Percentiles rank a stretch among this genome's conserved stretches.
These are phyloP conservation scores for Laetiporus sulphureus DNA, from an alignment of 1,284 basidiomycete species.

Conservation along the genomic window DNA sequence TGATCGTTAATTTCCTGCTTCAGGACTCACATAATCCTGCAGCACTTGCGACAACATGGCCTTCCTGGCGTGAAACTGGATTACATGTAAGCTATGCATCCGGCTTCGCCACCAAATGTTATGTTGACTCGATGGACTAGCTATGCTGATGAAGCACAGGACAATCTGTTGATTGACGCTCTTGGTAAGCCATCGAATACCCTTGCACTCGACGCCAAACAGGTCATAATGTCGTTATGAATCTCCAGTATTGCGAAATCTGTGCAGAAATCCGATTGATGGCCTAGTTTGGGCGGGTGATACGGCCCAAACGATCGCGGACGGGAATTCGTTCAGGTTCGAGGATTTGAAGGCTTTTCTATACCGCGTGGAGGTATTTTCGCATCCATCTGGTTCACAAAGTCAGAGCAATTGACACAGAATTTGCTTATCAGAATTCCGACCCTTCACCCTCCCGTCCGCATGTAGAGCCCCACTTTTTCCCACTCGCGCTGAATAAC, in stretches of 20 bases:
- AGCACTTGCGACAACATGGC: conserved; percentile 24
- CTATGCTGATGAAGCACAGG: conserved; percentile 70
- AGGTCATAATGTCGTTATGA: background rate
- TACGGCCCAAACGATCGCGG: conserved; percentile 71
- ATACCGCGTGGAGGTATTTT: conserved; percentile 46
- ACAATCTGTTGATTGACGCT: conserved; percentile 62
- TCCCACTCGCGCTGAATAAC: conserved; percentile 61
- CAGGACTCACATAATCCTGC: conserved; percentile 50
- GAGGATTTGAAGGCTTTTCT: conserved; percentile 65
- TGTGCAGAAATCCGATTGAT: conserved; percentile 51
- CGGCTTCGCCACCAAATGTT: too few relatives aligned
- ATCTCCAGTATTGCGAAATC: conserved; percentile 44
- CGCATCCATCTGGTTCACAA: background rate
- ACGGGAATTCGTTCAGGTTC: conserved; percentile 67
- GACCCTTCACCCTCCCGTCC: background rate
- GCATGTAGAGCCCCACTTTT: conserved; percentile 34
- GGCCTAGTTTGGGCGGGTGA: conserved; percentile 77
- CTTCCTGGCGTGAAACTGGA: conserved; percentile 41
- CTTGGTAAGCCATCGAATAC: conserved; percentile 40
- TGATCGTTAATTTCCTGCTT: background rate
- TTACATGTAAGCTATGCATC: conserved; percentile 38
- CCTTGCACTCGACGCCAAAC: too few relatives aligned
- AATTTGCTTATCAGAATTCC: too few relatives aligned
- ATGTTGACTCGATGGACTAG: conserved; percentile 30
- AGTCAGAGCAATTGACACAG: background rate